Evolutionary conservation across 495 filamentous ascomycete species (phyloP).

Genomic region (Penicillium goetzii): DNA sequence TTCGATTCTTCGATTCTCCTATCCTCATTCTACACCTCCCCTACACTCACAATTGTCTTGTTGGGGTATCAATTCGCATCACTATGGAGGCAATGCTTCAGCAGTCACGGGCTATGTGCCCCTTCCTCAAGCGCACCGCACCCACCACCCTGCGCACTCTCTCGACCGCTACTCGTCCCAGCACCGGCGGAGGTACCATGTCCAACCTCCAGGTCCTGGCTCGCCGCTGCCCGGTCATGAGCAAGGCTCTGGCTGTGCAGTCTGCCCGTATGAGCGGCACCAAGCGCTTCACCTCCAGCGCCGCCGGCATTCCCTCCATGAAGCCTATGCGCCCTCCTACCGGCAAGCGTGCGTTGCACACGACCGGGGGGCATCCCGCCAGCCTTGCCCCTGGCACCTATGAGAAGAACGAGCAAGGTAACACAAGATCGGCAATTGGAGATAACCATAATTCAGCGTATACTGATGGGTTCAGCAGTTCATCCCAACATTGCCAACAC

Average conservation of each 20-base stretch:
- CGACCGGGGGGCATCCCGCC: slow-evolving; percentile 71
- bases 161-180: slow-evolving; percentile 73
- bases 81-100: slow-evolving; percentile 90
- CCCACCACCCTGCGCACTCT: slow-evolving; percentile 86
- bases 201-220: slow-evolving; percentile 95
- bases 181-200: slow-evolving; percentile 84
- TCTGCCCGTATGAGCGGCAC: slow-evolving; percentile 60
- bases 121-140: slow-evolving; percentile 93
- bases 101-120: slow-evolving; percentile 93
- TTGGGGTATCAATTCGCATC: slow-evolving; percentile 18
- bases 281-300: slow-evolving; percentile 51
- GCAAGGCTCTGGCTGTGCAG: slow-evolving; percentile 92
- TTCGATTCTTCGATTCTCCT: slow-evolving; percentile 6
- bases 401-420: slow-evolving; percentile 63
- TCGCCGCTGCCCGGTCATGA: slow-evolving; percentile 97
- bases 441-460: slow-evolving; percentile 3
- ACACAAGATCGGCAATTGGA: slow-evolving; percentile 19
- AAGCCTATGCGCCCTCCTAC: slow-evolving; percentile 39
- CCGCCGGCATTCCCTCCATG: slow-evolving; percentile 40
- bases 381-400: slow-evolving; percentile 68
- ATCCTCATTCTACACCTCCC: slow-evolving; percentile 8
- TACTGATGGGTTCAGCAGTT: slow-evolving; percentile 26
- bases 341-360: slow-evolving; percentile 77
- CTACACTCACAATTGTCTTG: background rate
- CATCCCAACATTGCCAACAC: slow-evolving; percentile 40